phyloP scores from a whole-genome alignment of 345 rosid species.

The Salix viminalis region DNA sequence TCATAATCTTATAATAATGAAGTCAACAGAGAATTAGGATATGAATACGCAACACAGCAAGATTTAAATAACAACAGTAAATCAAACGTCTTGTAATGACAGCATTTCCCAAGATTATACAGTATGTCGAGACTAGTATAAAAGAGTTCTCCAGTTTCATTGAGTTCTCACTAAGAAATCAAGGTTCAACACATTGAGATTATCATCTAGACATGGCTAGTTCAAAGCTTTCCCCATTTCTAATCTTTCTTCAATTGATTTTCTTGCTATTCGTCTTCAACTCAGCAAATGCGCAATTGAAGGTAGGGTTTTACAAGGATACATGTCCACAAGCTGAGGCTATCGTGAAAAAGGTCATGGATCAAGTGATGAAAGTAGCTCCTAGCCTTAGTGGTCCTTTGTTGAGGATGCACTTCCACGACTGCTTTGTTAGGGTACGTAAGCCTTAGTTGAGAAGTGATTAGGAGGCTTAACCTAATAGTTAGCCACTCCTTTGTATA shows the following conservation, averaged over 20 bases:
- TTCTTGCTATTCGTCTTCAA: conserved; percentile 18
- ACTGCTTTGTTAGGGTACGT: conserved; percentile 69
- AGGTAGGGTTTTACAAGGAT: conserved; percentile 50
- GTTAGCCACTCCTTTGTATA: no score
- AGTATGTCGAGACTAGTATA: conserved; percentile 4
- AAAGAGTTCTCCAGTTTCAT: neutral
- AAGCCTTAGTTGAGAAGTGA: no score
- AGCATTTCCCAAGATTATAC: neutral
- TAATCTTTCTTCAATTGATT: conserved; percentile 20
- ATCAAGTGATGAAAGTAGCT: conserved; percentile 31
- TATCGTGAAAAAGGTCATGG: conserved; percentile 30
- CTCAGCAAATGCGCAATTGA: conserved; percentile 36
- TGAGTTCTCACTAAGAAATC: neutral
- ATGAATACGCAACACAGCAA: neutral
- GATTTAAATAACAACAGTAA: neutral
- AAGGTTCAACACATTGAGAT: neutral
- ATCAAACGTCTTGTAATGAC: neutral
- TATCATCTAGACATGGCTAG: conserved; percentile 22
- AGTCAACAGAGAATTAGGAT: neutral
- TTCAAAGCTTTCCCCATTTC: conserved; percentile 23
- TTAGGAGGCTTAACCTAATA: no score
- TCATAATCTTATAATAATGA: neutral
- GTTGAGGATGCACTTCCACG: conserved; percentile 76
- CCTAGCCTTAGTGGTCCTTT: conserved; percentile 53
- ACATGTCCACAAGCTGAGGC: conserved; percentile 51